Conservation (phyloP, 768 basidiomycete species). For the Tricholoma terreum region DNA sequence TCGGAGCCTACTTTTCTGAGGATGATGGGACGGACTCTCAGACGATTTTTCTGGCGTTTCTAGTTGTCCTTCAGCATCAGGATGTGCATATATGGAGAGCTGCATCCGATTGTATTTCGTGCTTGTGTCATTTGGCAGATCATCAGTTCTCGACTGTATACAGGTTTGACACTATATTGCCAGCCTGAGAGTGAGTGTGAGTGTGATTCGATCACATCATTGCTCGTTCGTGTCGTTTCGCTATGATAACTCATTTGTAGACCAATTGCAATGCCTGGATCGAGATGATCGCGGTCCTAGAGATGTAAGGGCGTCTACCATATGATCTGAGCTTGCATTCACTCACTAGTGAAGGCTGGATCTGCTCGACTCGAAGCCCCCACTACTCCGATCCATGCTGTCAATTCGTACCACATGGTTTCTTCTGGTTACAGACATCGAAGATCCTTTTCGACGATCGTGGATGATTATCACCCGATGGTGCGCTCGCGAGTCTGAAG, state of each 20-base stretch:
- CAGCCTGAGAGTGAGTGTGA: constrained; percentile 50
- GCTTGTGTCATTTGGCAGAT: constrained; percentile 38
- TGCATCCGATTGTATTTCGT: constrained; percentile 54
- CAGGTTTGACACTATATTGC: constrained; percentile 75
- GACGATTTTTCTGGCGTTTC: constrained; percentile 65
- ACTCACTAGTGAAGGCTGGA: too few relatives aligned
- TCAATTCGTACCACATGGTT: too few relatives aligned
- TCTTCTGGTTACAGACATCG: too few relatives aligned
- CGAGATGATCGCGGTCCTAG: too few relatives aligned
- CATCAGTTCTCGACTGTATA: constrained; percentile 57
- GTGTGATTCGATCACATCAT: constrained; percentile 19
- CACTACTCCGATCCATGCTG: too few relatives aligned
- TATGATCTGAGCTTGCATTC: too few relatives aligned
- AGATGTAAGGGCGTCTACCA: too few relatives aligned
- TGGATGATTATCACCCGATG: too few relatives aligned
- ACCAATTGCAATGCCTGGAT: constrained; percentile 66
- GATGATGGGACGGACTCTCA: constrained; percentile 71
- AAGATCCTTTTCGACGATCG: too few relatives aligned
- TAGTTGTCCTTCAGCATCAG: constrained; percentile 55
- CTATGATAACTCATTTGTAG: constrained; percentile 11
- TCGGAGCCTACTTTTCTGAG: constrained; percentile 63
- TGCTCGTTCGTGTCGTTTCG: constrained; percentile 5
- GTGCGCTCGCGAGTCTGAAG: too few relatives aligned
- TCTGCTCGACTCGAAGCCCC: too few relatives aligned
- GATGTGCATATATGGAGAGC: constrained; percentile 43